These are phyloP conservation scores for Amorphotheca resinae DNA, from an alignment of 495 filamentous ascomycete genomes.

Conservation along the genomic window DNA sequence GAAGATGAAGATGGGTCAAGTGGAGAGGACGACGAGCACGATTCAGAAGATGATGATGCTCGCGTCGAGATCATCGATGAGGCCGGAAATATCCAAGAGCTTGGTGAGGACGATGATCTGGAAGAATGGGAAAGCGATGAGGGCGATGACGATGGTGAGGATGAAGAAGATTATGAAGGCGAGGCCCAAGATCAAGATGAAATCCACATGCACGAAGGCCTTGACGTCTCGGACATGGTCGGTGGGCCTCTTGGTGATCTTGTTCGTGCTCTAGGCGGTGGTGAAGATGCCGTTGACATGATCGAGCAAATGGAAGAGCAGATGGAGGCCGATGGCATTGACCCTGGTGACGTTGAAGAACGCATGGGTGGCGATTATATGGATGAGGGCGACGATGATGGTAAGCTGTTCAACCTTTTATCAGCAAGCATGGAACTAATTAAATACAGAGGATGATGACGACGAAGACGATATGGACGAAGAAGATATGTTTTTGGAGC, in stretches of 20 bases:
- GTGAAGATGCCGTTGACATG: constrained; percentile 31
- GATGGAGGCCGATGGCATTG: constrained; percentile 47
- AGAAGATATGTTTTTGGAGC: constrained; percentile 49
- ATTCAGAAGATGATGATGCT: constrained; percentile 35
- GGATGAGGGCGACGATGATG: constrained; percentile 51
- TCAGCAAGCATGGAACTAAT: no score
- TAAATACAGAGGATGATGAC: constrained; percentile 41
- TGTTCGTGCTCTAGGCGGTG: constrained; percentile 26
- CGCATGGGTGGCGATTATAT: constrained; percentile 43
- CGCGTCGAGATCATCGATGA: constrained; percentile 46
- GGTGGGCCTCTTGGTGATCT: constrained; percentile 27
- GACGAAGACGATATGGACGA: constrained; percentile 64
- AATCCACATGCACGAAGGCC: constrained; percentile 13
- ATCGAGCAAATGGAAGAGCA: constrained; percentile 38
- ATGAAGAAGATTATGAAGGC: constrained; percentile 38
- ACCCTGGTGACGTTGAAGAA: constrained; percentile 38
- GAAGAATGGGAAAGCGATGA: constrained; percentile 46
- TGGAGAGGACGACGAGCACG: constrained; percentile 40
- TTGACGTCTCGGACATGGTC: constrained; percentile 11
- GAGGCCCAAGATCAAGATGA: constrained; percentile 35
- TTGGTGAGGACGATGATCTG: constrained; percentile 35
- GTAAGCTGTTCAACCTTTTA: constrained; percentile 38
- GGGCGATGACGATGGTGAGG: constrained; percentile 28
- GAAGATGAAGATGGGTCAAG: constrained; percentile 42
- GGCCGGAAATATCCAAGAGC: constrained; percentile 28